Conservation (phyloP, 306 rosid species). For the Dryas alaskensis region DNA sequence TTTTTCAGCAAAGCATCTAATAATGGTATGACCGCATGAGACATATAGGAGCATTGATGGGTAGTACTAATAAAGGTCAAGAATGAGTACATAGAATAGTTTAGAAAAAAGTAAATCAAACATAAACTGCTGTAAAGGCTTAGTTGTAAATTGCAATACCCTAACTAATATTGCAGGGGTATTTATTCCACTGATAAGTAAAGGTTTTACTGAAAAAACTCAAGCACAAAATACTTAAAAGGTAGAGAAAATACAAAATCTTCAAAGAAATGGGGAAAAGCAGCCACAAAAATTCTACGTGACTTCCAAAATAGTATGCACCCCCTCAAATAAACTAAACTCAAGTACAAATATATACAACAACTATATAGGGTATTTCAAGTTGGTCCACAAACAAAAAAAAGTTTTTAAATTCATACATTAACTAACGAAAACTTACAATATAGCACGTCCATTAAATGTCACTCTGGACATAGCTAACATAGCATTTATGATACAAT, state of each 20-base stretch:
- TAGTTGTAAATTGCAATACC: neutral
- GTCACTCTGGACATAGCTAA: too few species aligned
- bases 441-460: too few species aligned
- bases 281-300: neutral
- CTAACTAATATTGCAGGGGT: neutral
- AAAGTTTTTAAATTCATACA: too few species aligned
- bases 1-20: neutral
- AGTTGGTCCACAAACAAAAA: too few species aligned
- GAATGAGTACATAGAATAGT: neutral
- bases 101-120: neutral
- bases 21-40: neutral
- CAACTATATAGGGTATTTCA: too few species aligned
- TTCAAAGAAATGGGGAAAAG: neutral
- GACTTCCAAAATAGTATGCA: neutral
- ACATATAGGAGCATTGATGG: neutral
- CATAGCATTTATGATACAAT: too few species aligned
- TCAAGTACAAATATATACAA: too few species aligned
- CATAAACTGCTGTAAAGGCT: neutral
- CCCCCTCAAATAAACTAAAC: too few species aligned
- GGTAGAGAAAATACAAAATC: neutral
- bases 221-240: neutral
- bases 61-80: neutral
- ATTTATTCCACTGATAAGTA: neutral
- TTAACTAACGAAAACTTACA: too few species aligned
- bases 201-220: neutral